phyloP scores from a whole-genome alignment of 768 basidiomycete species.

The Boletales sp. region DNA sequence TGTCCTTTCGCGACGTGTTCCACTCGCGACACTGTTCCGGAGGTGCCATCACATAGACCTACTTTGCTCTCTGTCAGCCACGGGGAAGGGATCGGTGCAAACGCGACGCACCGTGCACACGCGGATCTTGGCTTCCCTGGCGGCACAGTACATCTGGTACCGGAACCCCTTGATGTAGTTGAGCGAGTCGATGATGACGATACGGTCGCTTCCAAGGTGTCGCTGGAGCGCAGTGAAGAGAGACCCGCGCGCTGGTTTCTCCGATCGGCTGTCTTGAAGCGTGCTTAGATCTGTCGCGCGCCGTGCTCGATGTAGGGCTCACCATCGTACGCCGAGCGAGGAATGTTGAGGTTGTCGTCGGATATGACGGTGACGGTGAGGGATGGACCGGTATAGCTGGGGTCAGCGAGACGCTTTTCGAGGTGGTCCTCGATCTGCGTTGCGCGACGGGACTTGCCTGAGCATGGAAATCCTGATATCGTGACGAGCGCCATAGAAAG shows the following conservation, averaged over 20 bases:
- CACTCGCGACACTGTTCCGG: constrained; percentile 74
- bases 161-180: constrained; percentile 99
- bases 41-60: constrained; percentile 76
- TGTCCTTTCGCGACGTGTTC: constrained; percentile 55
- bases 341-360: constrained; percentile 67
- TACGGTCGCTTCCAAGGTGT: constrained; percentile 62
- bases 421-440: constrained; percentile 59
- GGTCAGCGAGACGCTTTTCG: constrained; percentile 45
- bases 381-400: constrained; percentile 50
- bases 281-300: background rate
- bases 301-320: constrained; percentile 14
- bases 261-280: constrained; percentile 65
- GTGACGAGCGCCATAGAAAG: constrained; percentile 84
- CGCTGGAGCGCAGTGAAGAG: constrained; percentile 83
- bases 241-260: constrained; percentile 84
- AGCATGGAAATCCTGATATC: constrained; percentile 81
- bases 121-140: constrained; percentile 79
- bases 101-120: constrained; percentile 72
- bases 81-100: background rate
- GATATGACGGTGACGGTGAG: constrained; percentile 54
- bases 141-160: constrained; percentile 97
- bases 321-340: constrained; percentile 74
- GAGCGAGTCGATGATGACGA: constrained; percentile 85
- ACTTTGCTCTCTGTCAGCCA: constrained; percentile 20
- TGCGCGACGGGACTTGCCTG: constrained; percentile 81